Evolutionary conservation across 2,329 filamentous ascomycete species (phyloP).

Genomic region (Trichoderma guizhouense): DNA sequence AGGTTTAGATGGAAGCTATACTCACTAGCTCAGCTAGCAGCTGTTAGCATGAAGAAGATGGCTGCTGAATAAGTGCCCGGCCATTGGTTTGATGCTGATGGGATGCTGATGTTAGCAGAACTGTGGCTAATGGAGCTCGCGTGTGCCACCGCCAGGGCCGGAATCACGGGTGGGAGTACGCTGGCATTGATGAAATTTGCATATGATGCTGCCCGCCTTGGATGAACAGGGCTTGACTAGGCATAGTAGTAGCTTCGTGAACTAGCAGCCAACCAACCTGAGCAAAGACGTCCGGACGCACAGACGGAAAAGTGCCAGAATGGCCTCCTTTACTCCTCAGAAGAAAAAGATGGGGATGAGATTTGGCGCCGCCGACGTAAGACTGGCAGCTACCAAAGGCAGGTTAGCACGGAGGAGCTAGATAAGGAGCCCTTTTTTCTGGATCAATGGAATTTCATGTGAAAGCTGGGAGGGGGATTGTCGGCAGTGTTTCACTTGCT

Average conservation of each 20-base stretch:
- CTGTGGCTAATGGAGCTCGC: neutral
- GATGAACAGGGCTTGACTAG: no score
- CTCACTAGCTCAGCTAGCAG: neutral
- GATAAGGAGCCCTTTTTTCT: neutral
- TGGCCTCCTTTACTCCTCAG: neutral
- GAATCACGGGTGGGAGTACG: no score
- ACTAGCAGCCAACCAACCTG: neutral
- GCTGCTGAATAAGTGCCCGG: neutral
- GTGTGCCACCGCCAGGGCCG: no score
- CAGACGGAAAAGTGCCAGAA: neutral
- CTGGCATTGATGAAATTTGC: no score
- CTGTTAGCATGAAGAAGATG: neutral
- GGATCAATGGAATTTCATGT: conserved; percentile 1
- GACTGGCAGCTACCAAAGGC: conserved; percentile 1
- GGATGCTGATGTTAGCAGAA: neutral
- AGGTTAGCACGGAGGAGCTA: neutral
- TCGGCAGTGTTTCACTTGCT: neutral
- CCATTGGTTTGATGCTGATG: no score
- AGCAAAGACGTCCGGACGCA: neutral
- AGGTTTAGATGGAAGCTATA: neutral
- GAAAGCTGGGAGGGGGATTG: neutral
- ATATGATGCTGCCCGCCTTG: no score
- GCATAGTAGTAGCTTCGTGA: neutral
- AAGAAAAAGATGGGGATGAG: neutral
- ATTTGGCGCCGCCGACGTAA: conserved; percentile 15